Base-by-base conservation (phyloP, 495 filamentous ascomycete species). In the Chaetomium cochliodes region DNA sequence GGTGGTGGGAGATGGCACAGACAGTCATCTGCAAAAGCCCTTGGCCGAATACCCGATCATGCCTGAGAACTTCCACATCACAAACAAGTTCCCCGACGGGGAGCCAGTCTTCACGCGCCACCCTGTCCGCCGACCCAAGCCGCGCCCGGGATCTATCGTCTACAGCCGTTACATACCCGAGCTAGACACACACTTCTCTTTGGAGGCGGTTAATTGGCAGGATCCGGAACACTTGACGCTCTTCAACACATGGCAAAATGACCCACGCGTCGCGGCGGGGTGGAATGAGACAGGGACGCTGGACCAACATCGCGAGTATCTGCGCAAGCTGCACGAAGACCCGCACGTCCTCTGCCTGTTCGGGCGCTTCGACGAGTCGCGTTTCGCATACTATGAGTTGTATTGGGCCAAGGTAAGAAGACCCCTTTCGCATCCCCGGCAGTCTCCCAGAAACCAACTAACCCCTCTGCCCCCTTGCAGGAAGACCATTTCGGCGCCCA, bases 121-220 rank as follows among this genome's bases (percentile, higher is more conserved):
- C 71, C 86, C 85, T 0, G 75, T 82, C 3, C 84, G 86, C 3
- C 82, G 79, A 0, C 74, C 81, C 47, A 88, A 88, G 74, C 86
- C 86, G 6, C 69, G 73, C 23, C 84, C 85, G 0, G 85, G 85
- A 18, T 83, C 82, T 0, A 79, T 87, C 18, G 79, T 81, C 57
- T 88, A 88, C 76, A 86, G 84, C 65, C 82, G 86, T 18, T 88
- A 86, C 68, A 84, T 88, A 53, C 85, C 86, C 42, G 81, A 87
- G 62, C 73, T 88, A 18, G 75, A 83, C 52, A 80, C 85, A 75
- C 81, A 82, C 62, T 88, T 88, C 64, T 86, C 83, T 6, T 81
- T 88, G 59, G 80, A 83, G 37, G 84, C 80, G 23, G 77, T 88
- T 0, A 78, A 88, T 60, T 85, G 80, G 77, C 62, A 80, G 64